Percentiles rank a stretch among this genome's conserved stretches.
These are phyloP conservation scores for Talaromyces islandicus DNA, from an alignment of 2,329 filamentous ascomycete species.

Conservation along the genomic window DNA sequence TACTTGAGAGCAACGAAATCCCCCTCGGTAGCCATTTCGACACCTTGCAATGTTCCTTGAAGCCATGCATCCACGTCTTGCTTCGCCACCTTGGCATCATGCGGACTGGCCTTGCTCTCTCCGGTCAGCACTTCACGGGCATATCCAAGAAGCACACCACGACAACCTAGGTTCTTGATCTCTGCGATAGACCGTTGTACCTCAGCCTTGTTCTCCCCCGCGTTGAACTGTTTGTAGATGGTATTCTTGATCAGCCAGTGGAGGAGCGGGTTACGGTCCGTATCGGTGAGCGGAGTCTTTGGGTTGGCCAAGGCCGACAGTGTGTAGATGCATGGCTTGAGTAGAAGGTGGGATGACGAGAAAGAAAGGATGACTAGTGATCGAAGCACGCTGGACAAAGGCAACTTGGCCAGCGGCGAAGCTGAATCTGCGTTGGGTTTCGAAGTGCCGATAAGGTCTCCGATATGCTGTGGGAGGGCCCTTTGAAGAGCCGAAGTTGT, in stretches of 20 bases:
- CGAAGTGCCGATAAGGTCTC: neutral
- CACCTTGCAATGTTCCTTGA: conserved; percentile 47
- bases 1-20: conserved; percentile 50
- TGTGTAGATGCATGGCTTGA: conserved; percentile 64
- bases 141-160: conserved; percentile 50
- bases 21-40: conserved; percentile 47
- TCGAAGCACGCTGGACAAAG: conserved; percentile 31
- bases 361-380: conserved; percentile 32
- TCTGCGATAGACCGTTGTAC: conserved; percentile 40
- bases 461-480: neutral
- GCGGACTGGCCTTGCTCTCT: conserved; percentile 23
- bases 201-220: conserved; percentile 45
- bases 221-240: conserved; percentile 54
- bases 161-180: conserved; percentile 46
- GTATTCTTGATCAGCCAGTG: conserved; percentile 41
- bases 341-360: conserved; percentile 47
- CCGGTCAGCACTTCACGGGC: conserved; percentile 51
- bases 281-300: conserved; percentile 39
- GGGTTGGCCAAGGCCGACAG: conserved; percentile 54
- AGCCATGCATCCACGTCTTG: conserved; percentile 42
- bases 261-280: conserved; percentile 43
- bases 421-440: conserved; percentile 10
- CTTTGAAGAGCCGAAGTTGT: conserved; percentile 1
- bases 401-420: conserved; percentile 30
- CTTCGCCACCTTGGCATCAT: conserved; percentile 25